A percentile compares a stretch with the other conserved stretches of the same genome.
Evolutionary conservation across 345 rosid genomes (phyloP).

Genomic region (Camelina sativa): DNA sequence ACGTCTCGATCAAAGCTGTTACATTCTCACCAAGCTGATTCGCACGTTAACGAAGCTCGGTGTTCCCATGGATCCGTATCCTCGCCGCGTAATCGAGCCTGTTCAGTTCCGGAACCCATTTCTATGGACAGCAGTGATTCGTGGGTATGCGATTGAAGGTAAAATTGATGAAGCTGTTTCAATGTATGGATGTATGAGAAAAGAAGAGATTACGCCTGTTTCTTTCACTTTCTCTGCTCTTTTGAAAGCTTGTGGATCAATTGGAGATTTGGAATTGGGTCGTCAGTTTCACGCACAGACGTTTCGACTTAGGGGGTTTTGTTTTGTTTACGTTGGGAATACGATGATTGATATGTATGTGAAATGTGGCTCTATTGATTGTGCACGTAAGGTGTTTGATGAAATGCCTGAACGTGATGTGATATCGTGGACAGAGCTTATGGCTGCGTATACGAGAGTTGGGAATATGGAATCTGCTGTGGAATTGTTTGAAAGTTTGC

Average conservation of each 20-base stretch:
- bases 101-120: conserved; percentile 67
- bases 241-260: conserved; percentile 60
- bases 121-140: conserved; percentile 73
- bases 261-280: conserved; percentile 56
- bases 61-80: conserved; percentile 58
- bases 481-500: conserved; percentile 53
- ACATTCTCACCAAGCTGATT: conserved; percentile 67
- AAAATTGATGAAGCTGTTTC: conserved; percentile 45
- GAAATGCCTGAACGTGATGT: conserved; percentile 69
- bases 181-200: conserved; percentile 60
- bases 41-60: conserved; percentile 61
- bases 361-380: conserved; percentile 56
- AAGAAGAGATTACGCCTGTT: conserved; percentile 53
- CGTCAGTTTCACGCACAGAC: conserved; percentile 77
- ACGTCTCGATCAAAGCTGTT: conserved; percentile 62
- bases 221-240: conserved; percentile 84
- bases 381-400: conserved; percentile 67
- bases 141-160: conserved; percentile 63
- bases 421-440: conserved; percentile 73
- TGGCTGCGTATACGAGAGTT: conserved; percentile 56
- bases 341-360: conserved; percentile 65
- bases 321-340: conserved; percentile 64
- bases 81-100: conserved; percentile 57
- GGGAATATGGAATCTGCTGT: conserved; percentile 67
- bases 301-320: conserved; percentile 67